Evolutionary conservation across 257 asterid species (phyloP), one percentile per base, ranked within the genome.

Genomic region (Solanum pimpinellifolium): DNA sequence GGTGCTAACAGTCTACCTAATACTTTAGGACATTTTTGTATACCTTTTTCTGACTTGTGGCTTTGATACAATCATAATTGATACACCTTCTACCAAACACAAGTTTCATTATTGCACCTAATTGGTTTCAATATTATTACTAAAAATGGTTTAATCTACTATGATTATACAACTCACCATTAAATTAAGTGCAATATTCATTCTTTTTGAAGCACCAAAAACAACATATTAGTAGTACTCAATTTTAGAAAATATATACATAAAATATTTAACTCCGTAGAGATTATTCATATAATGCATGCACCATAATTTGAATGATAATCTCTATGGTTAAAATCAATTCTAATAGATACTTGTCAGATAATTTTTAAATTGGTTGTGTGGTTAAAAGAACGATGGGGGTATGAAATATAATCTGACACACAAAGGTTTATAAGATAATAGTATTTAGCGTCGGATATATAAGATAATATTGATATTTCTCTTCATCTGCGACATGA

Each of bases 1-100:
- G 83, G 33, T 75, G 21, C 56, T 37, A 74, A 21, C 66, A 4
- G 8, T 62, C 85, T 85, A 84, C 88, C 89, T 87, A 89, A 87
- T 85, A 44, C 70, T 25, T 81, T 72, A 47, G 76, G 81, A 85
- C 44, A 85, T 85, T 15, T 86, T 89, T 47, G 83, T 52, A 76
- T 87, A 9, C 87, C 21, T 56, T 56, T 82, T n/a, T 44, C 42
- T 62, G 82, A 72, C 6, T 41, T 46, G 46, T n/a, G 15, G 18
- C 59, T 20, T 35, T 21, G 29, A 29, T 33, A 83, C 75, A 68
- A 25, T 62, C 15, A 62, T 62, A 62, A 23, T 62, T n/a, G 31
- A 23, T 62, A 62, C 16, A 11, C 73, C 1, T 9, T 25, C 73
- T 65, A 65, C 72, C 33, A 65, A n/a, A 66, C 20, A 27, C 23